Base-by-base conservation (phyloP, 305 asterid genomes). In the Rubia peregrina region DNA sequence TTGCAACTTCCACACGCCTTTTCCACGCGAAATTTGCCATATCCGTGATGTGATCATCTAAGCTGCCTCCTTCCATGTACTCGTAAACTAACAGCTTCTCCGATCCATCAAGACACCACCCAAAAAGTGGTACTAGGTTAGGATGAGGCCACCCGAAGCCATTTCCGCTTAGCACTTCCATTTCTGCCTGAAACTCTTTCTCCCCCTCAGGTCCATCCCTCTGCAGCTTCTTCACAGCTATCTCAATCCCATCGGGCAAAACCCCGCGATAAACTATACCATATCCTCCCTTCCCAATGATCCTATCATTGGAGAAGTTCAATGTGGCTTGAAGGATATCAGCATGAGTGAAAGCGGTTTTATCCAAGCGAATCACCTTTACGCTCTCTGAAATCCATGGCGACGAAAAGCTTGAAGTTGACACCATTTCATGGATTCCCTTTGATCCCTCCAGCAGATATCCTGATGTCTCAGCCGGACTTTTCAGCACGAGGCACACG, bases 141-240 rank as follows among this genome's bases (percentile, higher is more conserved):
- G 99, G 99, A 71, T 95, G 98, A 13, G 92, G 96, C 99, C 99
- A 89, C 10, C 96, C 91, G 5, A 87, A 80, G 0, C 95, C 95
- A 55, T 90, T 84, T 55, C 96, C 94, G 19, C 90, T 88, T 4
- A 95, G 40, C 0, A 84, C 90, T 75, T 90, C 97, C 99, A 95
- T 95, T 78, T 95, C 99, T 0, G 99, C 92, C 48, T 85, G 75
- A 46, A 91, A 95, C 61, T 90, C 98, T 65, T 84, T 80, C 73
- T 95, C 99, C 14, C 99, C 98, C 46, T 95, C 98, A 0, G 83
- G 21, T 0, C 99, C 98, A 53, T 88, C 96, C 2, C 96, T 84
- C 64, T 78, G 92, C 13, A 86, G 82, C 73, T 90, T 95, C 84
- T 95, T 95, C 57, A 95, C 87, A 0, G 99, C 99, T 4, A 95